phyloP scores from a whole-genome alignment of 805 yeast species.

The Metschnikowia vanudenii region DNA sequence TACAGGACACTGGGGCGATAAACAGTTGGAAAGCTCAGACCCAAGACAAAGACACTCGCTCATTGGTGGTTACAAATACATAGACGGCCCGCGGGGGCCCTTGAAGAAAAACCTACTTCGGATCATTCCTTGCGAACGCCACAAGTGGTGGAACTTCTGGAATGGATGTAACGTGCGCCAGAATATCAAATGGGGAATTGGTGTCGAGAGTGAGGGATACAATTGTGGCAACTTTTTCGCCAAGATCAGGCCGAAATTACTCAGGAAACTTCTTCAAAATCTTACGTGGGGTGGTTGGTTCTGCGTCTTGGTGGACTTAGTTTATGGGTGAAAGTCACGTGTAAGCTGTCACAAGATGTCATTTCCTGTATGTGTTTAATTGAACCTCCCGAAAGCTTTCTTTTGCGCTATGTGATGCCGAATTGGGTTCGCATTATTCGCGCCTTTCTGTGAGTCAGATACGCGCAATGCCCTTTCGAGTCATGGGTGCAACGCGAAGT shows the following conservation, averaged over 20 bases:
- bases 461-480: no score
- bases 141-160: slow-evolving; percentile 92
- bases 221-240: slow-evolving; percentile 70
- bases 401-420: no score
- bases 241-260: slow-evolving; percentile 50
- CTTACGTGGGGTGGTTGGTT: slow-evolving; percentile 63
- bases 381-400: no score
- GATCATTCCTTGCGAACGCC: slow-evolving; percentile 70
- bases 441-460: slow-evolving; percentile 1
- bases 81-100: slow-evolving; percentile 94
- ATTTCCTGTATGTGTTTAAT: no score
- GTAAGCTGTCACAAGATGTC: no score
- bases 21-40: slow-evolving; percentile 60
- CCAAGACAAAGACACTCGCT: slow-evolving; percentile 84
- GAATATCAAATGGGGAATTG: slow-evolving; percentile 77
- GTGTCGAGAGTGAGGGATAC: slow-evolving; percentile 84
- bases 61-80: slow-evolving; percentile 80
- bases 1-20: slow-evolving; percentile 90
- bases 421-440: no score
- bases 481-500: no score
- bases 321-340: slow-evolving; percentile 38
- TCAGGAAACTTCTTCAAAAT: slow-evolving; percentile 47
- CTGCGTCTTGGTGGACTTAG: slow-evolving; percentile 51
- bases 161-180: slow-evolving; percentile 76
- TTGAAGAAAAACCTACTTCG: slow-evolving; percentile 72